Base-by-base conservation (phyloP, 192 early-diverging fungal species). In the Backusella tuberculispora region DNA sequence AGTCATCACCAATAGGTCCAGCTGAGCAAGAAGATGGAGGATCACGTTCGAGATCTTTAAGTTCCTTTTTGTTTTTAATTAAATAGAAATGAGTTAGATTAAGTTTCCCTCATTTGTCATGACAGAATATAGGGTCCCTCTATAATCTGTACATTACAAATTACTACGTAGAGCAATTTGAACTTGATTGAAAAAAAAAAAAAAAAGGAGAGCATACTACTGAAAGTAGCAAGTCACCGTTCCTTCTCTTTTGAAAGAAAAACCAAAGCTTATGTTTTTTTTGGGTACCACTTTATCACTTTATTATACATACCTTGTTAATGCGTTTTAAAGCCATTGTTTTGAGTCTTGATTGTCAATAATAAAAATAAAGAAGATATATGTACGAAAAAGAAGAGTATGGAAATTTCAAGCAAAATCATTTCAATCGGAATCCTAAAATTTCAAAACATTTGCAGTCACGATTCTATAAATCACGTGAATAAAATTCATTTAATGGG, bases 261-360 rank as follows among this genome's bases (percentile, higher is more conserved):
- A 60, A 26, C 53, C 26, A 19, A 60, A 60, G 21, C 21, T 60
- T 60, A 60, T 60, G 8, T 60, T 26, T 60, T 34, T 34, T 34
- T 34, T 0, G 29, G 29, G 53, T 60, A 60, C 21, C 19, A 26
- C 21, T 13, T n/a, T 60, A 13, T 26, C 26, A 26, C 21, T 26
- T 12, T 26, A 60, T 26, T 41, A 63, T 10, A 82, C 86, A 74
- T 90, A 95, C 96, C 94, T 98, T 99, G 90, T 94, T 96, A 91
- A 99, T 99, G 82, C 97, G 93, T 89, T 99, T 99, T 65, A 97
- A 86, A 85, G 97, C 96, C 97, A 99, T 99, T 70, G 76, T 85
- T 19, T 60, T 60, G 21, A 24, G 53, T 60, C 53, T 72, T 85
- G 34, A 66, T 34, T 69, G 24, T 46, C n/a, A 69, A 47, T 69